These are phyloP conservation scores for Bacterosira constricta DNA, from an alignment of 108 stramenopile genomes.

Conservation along the genomic window DNA sequence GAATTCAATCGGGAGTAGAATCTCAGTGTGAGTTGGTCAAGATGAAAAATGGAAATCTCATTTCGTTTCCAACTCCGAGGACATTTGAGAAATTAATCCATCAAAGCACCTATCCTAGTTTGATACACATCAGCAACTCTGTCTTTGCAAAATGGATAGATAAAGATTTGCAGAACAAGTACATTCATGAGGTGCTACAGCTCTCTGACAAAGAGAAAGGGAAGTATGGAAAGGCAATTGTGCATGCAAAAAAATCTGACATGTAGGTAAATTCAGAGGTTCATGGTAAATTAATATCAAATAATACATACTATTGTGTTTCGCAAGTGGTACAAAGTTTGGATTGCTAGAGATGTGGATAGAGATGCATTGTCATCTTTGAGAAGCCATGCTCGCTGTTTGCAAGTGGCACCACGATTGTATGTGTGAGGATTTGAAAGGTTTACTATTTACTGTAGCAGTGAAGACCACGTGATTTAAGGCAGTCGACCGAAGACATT, in stretches of 20 bases:
- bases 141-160: constrained; percentile 46
- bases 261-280: too few relatives aligned
- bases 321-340: too few relatives aligned
- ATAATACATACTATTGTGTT: too few relatives aligned
- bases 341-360: too few relatives aligned
- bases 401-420: too few relatives aligned
- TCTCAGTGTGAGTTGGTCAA: constrained; percentile 26
- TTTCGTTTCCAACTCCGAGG: constrained; percentile 40
- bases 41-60: constrained; percentile 39
- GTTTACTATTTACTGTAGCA: too few relatives aligned
- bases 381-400: too few relatives aligned
- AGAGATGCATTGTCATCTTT: too few relatives aligned
- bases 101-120: constrained; percentile 13
- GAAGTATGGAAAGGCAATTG: constrained; percentile 40
- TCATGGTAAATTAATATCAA: too few relatives aligned
- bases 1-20: constrained; percentile 27
- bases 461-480: too few relatives aligned
- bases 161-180: constrained; percentile 30
- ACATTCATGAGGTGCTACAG: constrained; percentile 29
- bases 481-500: too few relatives aligned
- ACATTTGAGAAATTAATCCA: constrained; percentile 14
- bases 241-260: constrained; percentile 8
- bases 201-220: constrained; percentile 37
- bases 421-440: too few relatives aligned
- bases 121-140: constrained; percentile 45